Base-by-base conservation (phyloP, 169 alveolate genomes). In the Plasmodium adleri region DNA sequence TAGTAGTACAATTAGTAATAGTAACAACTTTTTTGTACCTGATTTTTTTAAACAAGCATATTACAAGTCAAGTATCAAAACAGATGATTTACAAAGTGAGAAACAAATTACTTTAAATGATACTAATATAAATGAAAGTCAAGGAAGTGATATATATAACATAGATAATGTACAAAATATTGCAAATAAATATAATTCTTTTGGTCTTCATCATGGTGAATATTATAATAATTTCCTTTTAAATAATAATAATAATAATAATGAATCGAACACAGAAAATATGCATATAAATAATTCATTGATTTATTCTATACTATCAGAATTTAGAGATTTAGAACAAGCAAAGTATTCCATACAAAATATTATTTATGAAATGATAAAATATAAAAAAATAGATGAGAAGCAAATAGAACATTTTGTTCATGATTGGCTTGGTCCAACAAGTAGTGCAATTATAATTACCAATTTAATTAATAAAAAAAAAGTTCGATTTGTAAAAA, bases 371-470 rank as follows among this genome's bases (percentile, higher is more conserved):
- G 89, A 76, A 76, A 67, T 72, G 13, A 76, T 76, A 71, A 76
- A 76, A 59, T 76, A 50, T 32, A 64, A 76, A 24, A 76, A 63
- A 50, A 58, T 76, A 63, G 54, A 54, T 68, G 28, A 76, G 47
- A 52, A 63, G 24, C 32, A 67, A 26, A 49, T 76, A 68, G 62
- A 76, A 58, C 58, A 76, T 20, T 66, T 76, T 76, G 67, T 76
- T 26, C 43, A 76, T 66, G 89, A 64, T 43, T 76, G 89, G 89
- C 24, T 64, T 7, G 89, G 89, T 4, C 89, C 89, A 39, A 76
- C 89, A 17, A 76, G 76, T 59, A 76, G 89, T 58, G 89, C 89
- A n/a, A 17, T 76, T 10, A 68, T 76, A 12, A 76, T 76, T 24
- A 50, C 76, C 7, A 66, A 76, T 68, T 43, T 76, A 39, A 76